phyloP scores from a whole-genome alignment of 208 protist species.

The Blastocrithidia nonstop region DNA sequence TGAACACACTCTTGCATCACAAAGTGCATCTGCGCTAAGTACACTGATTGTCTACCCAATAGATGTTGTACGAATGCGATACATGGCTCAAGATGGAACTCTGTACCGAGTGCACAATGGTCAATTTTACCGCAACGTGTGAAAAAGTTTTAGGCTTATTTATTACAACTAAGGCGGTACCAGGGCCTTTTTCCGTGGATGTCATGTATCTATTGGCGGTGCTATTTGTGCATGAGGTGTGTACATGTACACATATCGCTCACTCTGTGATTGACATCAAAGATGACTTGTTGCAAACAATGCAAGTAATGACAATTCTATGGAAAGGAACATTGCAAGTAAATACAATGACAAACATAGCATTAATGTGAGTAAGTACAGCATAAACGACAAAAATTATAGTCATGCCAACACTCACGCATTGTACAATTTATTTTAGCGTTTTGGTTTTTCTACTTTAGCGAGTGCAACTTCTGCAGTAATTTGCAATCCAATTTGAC shows the following conservation, averaged over 20 bases:
- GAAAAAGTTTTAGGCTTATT: constrained; percentile 14
- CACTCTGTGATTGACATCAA: constrained; percentile 11
- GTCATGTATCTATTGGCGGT: constrained; percentile 42
- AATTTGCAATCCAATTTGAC: constrained; percentile 75
- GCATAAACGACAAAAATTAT: too few species aligned
- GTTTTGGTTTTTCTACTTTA: constrained; percentile 32
- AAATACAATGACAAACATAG: too few species aligned
- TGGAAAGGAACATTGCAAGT: too few species aligned
- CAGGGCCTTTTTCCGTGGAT: constrained; percentile 46
- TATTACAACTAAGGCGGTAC: constrained; percentile 41
- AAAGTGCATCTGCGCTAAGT: constrained; percentile 29
- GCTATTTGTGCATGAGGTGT: constrained; percentile 55
- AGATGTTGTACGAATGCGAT: constrained; percentile 77
- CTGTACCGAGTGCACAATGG: constrained; percentile 53
- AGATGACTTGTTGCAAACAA: constrained; percentile 1
- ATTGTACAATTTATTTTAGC: constrained; percentile 18
- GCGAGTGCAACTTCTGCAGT: constrained; percentile 45
- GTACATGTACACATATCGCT: constrained; percentile 82
- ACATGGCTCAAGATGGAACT: constrained; percentile 78
- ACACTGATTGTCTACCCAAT: constrained; percentile 72
- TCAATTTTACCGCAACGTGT: constrained; percentile 32
- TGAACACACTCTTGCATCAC: constrained; percentile 48
- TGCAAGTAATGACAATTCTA: background rate
- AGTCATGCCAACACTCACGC: too few species aligned
- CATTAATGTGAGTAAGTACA: too few species aligned